A percentile compares a stretch with the other conserved stretches of the same genome.
These are phyloP conservation scores for Lactarius pseudohatsudake DNA, from an alignment of 768 basidiomycete genomes.

Conservation along the genomic window DNA sequence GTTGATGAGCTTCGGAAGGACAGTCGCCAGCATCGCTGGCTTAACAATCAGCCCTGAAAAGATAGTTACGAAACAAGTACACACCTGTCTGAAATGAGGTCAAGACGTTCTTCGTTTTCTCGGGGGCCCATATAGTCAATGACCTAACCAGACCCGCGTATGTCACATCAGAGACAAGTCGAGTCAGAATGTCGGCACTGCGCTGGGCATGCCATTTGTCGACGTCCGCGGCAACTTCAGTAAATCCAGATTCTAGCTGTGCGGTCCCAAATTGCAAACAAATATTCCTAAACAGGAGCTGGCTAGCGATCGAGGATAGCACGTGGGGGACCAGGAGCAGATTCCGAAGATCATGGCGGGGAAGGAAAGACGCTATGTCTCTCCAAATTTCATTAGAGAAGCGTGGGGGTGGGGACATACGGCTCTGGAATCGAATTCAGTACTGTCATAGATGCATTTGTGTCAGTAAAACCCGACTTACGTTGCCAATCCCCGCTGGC, in stretches of 20 bases:
- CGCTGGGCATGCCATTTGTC: constrained; percentile 59
- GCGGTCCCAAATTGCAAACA: constrained; percentile 58
- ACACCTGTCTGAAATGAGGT: constrained; percentile 66
- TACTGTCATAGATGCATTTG: not conserved
- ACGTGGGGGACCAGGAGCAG: constrained; percentile 63
- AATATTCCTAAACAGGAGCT: constrained; percentile 62
- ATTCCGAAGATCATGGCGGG: constrained; percentile 62
- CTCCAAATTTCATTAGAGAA: constrained; percentile 74
- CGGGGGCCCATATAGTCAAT: constrained; percentile 57
- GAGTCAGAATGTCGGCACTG: constrained; percentile 68
- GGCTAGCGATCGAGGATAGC: constrained; percentile 66
- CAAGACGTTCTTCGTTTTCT: constrained; percentile 47
- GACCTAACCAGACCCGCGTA: constrained; percentile 61
- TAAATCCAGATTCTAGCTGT: constrained; percentile 28
- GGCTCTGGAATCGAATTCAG: constrained; percentile 33
- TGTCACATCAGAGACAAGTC: constrained; percentile 57
- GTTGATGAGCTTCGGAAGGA: constrained; percentile 60
- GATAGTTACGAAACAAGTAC: constrained; percentile 13
- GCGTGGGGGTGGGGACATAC: constrained; percentile 47
- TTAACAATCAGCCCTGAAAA: not conserved
- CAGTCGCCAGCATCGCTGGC: constrained; percentile 59
- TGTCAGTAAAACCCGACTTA: constrained; percentile 55
- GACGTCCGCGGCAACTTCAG: constrained; percentile 38
- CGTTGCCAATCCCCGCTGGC: not conserved
- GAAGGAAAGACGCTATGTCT: constrained; percentile 61